phyloP scores from a whole-genome alignment of 2,329 filamentous ascomycete genomes.

The Ophiosphaerella herpotricha region DNA sequence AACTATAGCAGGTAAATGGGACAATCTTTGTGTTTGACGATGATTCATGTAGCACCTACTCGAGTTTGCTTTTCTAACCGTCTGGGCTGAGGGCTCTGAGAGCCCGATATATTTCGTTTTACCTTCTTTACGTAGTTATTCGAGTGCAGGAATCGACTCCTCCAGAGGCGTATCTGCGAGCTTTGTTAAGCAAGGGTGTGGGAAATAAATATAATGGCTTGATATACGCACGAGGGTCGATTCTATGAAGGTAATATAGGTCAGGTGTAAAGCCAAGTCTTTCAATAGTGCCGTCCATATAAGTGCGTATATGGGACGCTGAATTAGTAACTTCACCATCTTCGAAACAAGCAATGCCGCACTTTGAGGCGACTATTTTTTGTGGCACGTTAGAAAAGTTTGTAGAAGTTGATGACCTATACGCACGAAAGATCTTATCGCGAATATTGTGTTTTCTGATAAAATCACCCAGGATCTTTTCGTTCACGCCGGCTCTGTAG shows the following conservation, averaged over 20 bases:
- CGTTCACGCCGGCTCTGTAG: slow-evolving; percentile 30
- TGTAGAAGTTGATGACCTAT: neutral
- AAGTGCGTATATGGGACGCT: slow-evolving; percentile 45
- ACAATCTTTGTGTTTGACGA: no score
- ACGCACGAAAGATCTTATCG: slow-evolving; percentile 28
- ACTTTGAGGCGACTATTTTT: slow-evolving; percentile 27
- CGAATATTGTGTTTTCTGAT: slow-evolving; percentile 31
- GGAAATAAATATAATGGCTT: no score
- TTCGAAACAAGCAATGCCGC: slow-evolving; percentile 33
- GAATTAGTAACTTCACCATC: slow-evolving; percentile 47
- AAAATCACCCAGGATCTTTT: slow-evolving; percentile 35
- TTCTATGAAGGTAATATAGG: slow-evolving; percentile 49
- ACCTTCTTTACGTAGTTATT: slow-evolving; percentile 43
- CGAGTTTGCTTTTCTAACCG: slow-evolving; percentile 53
- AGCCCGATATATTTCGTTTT: slow-evolving; percentile 57
- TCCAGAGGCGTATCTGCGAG: slow-evolving; percentile 33
- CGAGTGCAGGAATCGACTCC: slow-evolving; percentile 54
- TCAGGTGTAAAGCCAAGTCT: slow-evolving; percentile 47
- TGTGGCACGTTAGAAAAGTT: no score
- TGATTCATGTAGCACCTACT: slow-evolving; percentile 8
- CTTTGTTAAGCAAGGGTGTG: no score
- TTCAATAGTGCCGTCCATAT: slow-evolving; percentile 45
- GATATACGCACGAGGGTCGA: slow-evolving; percentile 32
- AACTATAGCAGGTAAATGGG: slow-evolving; percentile 25
- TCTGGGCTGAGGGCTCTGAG: slow-evolving; percentile 49